Percentiles rank a stretch among this genome's conserved stretches.
Evolutionary conservation across 805 yeast species (phyloP).

Genomic region (Cyberlindnera meyerae): DNA sequence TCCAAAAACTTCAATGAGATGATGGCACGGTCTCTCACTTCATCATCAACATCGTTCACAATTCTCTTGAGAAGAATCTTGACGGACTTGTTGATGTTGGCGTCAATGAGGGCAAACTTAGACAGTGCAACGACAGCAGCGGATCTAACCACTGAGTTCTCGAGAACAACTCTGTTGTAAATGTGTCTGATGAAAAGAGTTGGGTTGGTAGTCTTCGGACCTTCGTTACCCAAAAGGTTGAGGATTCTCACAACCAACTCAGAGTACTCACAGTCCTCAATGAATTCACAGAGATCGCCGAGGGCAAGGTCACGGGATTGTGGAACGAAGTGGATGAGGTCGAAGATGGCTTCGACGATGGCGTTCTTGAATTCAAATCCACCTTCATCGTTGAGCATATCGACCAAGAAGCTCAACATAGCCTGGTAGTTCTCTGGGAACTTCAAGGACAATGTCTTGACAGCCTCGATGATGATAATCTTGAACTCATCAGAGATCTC

Average conservation of each 20-base stretch:
- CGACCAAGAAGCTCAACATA: conserved; percentile 77
- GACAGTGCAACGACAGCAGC: conserved; percentile 92
- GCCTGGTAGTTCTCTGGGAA: conserved; percentile 88
- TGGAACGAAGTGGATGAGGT: conserved; percentile 82
- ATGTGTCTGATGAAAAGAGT: conserved; percentile 91
- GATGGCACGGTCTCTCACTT: conserved; percentile 96
- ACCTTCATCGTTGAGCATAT: conserved; percentile 86
- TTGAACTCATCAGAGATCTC: conserved; percentile 96
- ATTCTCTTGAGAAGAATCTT: conserved; percentile 75
- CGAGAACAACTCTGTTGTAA: conserved; percentile 93
- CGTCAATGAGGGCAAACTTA: conserved; percentile 78
- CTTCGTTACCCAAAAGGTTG: conserved; percentile 90
- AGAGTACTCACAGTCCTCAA: conserved; percentile 96
- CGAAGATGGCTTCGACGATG: conserved; percentile 89
- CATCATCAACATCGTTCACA: conserved; percentile 86
- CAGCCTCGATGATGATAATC: conserved; percentile 90
- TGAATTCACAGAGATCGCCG: conserved; percentile 89
- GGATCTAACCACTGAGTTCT: conserved; percentile 91
- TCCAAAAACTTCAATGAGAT: conserved; percentile 68
- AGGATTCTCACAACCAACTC: conserved; percentile 90
- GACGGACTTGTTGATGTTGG: conserved; percentile 61
- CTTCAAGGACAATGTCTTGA: conserved; percentile 84
- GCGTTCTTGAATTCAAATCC: conserved; percentile 79
- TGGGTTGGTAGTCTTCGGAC: conserved; percentile 82
- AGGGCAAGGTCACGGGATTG: conserved; percentile 77